These are phyloP conservation scores for Colletotrichum limetticola DNA, from an alignment of 2,329 filamentous ascomycete species.

Conservation along the genomic window DNA sequence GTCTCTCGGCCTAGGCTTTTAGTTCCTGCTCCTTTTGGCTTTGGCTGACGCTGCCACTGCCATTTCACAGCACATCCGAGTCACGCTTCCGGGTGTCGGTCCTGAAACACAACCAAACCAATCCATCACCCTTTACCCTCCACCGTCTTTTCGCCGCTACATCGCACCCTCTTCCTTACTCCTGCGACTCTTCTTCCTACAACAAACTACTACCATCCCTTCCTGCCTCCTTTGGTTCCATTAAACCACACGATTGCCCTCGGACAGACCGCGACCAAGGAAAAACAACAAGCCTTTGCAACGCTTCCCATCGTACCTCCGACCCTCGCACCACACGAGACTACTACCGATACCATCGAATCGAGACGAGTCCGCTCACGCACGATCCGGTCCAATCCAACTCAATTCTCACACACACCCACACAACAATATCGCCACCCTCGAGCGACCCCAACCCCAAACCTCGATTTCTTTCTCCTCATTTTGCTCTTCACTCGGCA, in stretches of 20 bases:
- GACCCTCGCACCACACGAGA: conserved; percentile 31
- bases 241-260: not conserved
- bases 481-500: conserved; percentile 6
- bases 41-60: conserved; percentile 25
- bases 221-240: not conserved
- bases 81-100: conserved; percentile 34
- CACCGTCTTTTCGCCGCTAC: conserved; percentile 13
- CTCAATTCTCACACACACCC: conserved; percentile 25
- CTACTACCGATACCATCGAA: conserved; percentile 23
- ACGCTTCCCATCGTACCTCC: conserved; percentile 2
- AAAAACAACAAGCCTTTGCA: not conserved
- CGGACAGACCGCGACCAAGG: not conserved
- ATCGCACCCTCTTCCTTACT: conserved; percentile 7
- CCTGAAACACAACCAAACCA: conserved; percentile 35
- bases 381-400: conserved; percentile 31
- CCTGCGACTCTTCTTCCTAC: not conserved
- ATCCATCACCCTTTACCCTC: conserved; percentile 24
- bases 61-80: conserved; percentile 32
- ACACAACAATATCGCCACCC: conserved; percentile 30
- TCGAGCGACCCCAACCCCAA: conserved; percentile 18
- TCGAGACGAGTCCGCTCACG: conserved; percentile 35
- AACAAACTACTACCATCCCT: not conserved
- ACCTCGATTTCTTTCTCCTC: not conserved
- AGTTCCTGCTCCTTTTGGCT: not conserved
- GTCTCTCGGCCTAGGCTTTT: conserved; percentile 6